Conservation (phyloP, 352 stramenopile genomes). For the Globisporangium recalcitrans region DNA sequence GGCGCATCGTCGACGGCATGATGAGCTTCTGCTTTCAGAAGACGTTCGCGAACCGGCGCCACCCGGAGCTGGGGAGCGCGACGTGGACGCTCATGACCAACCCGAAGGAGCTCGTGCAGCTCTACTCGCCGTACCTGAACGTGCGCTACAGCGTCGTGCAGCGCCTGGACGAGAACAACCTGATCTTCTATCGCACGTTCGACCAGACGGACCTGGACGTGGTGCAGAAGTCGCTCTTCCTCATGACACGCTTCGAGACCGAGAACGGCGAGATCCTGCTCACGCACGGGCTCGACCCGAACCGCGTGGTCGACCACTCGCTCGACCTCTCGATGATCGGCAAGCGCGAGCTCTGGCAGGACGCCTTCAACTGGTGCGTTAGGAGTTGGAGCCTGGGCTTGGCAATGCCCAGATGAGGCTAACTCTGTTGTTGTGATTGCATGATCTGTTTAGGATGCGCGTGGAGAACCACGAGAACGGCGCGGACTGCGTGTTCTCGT, state of each 20-base stretch:
- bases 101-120: constrained; percentile 20
- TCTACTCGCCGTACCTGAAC: constrained; percentile 45
- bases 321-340: constrained; percentile 29
- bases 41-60: constrained; percentile 26
- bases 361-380: constrained; percentile 38
- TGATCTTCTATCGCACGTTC: constrained; percentile 34
- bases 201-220: constrained; percentile 36
- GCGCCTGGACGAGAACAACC: constrained; percentile 37
- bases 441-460: constrained; percentile 23
- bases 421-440: neutral
- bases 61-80: constrained; percentile 20
- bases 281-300: constrained; percentile 28
- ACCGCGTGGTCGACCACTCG: constrained; percentile 33
- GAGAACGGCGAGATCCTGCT: constrained; percentile 39
- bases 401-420: neutral
- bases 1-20: constrained; percentile 20
- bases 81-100: constrained; percentile 31
- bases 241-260: constrained; percentile 44
- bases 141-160: constrained; percentile 30
- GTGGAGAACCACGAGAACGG: constrained; percentile 31
- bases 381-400: neutral
- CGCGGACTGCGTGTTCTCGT: constrained; percentile 31
- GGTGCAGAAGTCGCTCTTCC: constrained; percentile 35
- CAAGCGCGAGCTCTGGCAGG: constrained; percentile 39
- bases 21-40: constrained; percentile 43